Evolutionary conservation across 768 basidiomycete genomes (phyloP).

Genomic region (Cystobasidium ongulense): DNA sequence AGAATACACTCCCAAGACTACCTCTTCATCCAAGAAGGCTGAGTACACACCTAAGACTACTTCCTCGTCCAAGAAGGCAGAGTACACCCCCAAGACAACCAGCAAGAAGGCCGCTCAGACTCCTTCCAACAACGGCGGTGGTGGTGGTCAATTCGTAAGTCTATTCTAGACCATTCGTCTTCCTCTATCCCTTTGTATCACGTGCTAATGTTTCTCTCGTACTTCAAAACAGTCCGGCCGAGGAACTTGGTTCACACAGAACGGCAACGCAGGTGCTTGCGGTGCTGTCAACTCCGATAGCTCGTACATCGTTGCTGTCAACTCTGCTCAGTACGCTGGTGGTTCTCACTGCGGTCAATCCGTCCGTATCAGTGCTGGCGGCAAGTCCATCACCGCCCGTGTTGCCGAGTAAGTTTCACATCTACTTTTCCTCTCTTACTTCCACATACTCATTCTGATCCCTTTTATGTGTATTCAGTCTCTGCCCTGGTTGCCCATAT

Average conservation of each 20-base stretch:
- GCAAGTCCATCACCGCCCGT: constrained; percentile 56
- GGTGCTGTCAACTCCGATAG: constrained; percentile 57
- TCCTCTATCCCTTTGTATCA: not conserved
- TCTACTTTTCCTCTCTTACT: not conserved
- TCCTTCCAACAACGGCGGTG: not conserved
- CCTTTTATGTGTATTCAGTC: not conserved
- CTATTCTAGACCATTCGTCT: not conserved
- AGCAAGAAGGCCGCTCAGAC: constrained; percentile 14
- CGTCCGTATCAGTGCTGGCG: constrained; percentile 57
- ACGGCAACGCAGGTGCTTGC: constrained; percentile 63
- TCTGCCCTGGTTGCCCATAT: constrained; percentile 11
- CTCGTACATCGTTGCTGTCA: constrained; percentile 48
- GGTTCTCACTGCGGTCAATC: constrained; percentile 61
- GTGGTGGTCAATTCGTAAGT: constrained; percentile 7
- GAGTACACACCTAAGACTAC: not conserved
- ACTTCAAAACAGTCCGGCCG: not conserved
- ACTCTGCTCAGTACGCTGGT: constrained; percentile 52
- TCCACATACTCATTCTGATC: constrained; percentile 12
- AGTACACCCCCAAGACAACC: constrained; percentile 16
- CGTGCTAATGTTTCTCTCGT: not conserved
- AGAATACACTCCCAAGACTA: constrained; percentile 11
- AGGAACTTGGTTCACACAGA: constrained; percentile 18
- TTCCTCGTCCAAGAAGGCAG: constrained; percentile 15
- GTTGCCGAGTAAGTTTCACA: constrained; percentile 53
- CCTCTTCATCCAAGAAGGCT: constrained; percentile 22